Evolutionary conservation across 768 basidiomycete species (phyloP).

Genomic region (Pleurotus cornucopiae): DNA sequence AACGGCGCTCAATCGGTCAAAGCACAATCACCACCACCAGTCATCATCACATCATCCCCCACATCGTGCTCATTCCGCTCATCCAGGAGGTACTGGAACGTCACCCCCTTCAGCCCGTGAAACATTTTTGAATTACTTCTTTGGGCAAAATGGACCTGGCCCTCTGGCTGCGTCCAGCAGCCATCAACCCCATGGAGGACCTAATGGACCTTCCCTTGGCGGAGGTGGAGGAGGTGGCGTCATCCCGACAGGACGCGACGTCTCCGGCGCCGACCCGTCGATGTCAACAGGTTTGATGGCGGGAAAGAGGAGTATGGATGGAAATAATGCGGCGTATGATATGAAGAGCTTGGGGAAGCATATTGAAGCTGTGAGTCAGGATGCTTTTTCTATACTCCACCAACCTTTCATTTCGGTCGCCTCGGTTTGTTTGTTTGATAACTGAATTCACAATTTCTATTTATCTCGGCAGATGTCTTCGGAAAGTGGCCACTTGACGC

Average conservation of each 20-base stretch:
- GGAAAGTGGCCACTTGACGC: conserved; percentile 59
- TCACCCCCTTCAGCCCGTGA: conserved; percentile 69
- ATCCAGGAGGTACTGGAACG: conserved; percentile 4
- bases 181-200: conserved; percentile 24
- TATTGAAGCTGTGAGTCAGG: conserved; percentile 83
- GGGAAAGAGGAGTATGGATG: conserved; percentile 64
- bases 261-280: conserved; percentile 49
- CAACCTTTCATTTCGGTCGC: not conserved
- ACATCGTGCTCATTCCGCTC: conserved; percentile 10
- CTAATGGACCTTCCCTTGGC: conserved; percentile 22
- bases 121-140: conserved; percentile 96
- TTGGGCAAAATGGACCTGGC: conserved; percentile 85
- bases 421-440: conserved; percentile 4
- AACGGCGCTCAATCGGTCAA: not conserved
- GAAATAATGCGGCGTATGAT: conserved; percentile 83
- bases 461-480: conserved; percentile 45
- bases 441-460: not conserved
- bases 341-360: conserved; percentile 99
- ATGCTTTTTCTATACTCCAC: too few species aligned
- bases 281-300: conserved; percentile 62
- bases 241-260: conserved; percentile 55
- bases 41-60: conserved; percentile 18
- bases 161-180: conserved; percentile 56
- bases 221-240: conserved; percentile 16
- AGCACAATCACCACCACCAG: conserved; percentile 14